Conservation (phyloP, 371 early-diverging fungal genomes). For the Circinella umbellata region DNA sequence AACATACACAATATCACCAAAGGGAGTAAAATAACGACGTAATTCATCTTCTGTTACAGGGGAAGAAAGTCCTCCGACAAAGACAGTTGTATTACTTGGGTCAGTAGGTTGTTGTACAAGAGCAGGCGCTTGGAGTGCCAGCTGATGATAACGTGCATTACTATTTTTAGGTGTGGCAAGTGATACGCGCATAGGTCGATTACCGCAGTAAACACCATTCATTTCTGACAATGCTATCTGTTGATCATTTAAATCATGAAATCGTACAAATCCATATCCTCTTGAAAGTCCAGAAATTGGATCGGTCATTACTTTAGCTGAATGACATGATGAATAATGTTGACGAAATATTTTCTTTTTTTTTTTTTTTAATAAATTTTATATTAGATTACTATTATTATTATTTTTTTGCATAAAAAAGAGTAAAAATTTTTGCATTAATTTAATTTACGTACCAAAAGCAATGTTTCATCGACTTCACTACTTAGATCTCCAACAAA, state of each 20-base stretch:
- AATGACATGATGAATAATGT: conserved; percentile 71
- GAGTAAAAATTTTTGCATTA: background rate
- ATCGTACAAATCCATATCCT: conserved; percentile 88
- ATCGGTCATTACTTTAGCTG: conserved; percentile 87
- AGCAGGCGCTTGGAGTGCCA: conserved; percentile 42
- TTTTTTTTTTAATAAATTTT: too few relatives aligned
- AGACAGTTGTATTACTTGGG: conserved; percentile 83
- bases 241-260: conserved; percentile 74
- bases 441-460: conserved; percentile 73
- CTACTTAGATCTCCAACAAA: conserved; percentile 89
- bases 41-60: conserved; percentile 86
- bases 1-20: conserved; percentile 88
- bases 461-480: conserved; percentile 73
- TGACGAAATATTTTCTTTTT: conserved; percentile 69
- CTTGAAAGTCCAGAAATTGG: conserved; percentile 72
- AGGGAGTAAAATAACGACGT: conserved; percentile 71
- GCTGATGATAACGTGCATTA: conserved; percentile 32
- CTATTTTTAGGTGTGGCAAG: conserved; percentile 76
- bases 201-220: conserved; percentile 76
- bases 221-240: conserved; percentile 80
- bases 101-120: conserved; percentile 54
- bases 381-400: background rate
- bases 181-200: conserved; percentile 85
- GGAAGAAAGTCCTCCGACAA: conserved; percentile 86
- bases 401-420: background rate